phyloP scores from a whole-genome alignment of 176 grass and related monocot species.

The Phragmites australis region DNA sequence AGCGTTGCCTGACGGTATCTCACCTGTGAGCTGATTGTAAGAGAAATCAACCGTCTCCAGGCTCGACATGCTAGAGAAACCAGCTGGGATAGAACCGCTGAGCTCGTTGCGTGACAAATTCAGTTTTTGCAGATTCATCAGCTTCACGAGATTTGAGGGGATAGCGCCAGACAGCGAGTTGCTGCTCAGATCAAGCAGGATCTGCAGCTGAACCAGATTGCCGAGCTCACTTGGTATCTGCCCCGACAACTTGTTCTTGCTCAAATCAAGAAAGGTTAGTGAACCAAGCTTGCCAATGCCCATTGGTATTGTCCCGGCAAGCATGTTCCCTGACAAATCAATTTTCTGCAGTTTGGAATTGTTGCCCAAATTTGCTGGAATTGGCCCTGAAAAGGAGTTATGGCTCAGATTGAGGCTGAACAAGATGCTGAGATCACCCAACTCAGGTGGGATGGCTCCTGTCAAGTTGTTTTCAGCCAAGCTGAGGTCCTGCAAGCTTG shows the following conservation, averaged over 20 bases:
- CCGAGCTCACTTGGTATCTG: slow-evolving; percentile 70
- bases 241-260: slow-evolving; percentile 68
- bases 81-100: slow-evolving; percentile 55
- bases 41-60: slow-evolving; percentile 86
- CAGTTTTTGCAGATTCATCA: slow-evolving; percentile 52
- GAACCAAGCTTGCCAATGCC: slow-evolving; percentile 33
- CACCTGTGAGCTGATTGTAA: slow-evolving; percentile 69
- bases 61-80: slow-evolving; percentile 65
- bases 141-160: slow-evolving; percentile 61
- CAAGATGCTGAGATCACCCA: slow-evolving; percentile 49
- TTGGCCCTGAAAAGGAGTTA: slow-evolving; percentile 54
- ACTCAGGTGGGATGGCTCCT: slow-evolving; percentile 54
- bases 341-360: slow-evolving; percentile 35
- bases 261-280: slow-evolving; percentile 68
- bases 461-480: slow-evolving; percentile 63
- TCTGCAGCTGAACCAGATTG: slow-evolving; percentile 63
- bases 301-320: slow-evolving; percentile 45
- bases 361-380: slow-evolving; percentile 48
- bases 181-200: slow-evolving; percentile 83
- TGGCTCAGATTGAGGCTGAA: slow-evolving; percentile 75
- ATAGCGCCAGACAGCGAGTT: slow-evolving; percentile 68
- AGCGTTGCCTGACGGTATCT: slow-evolving; percentile 57
- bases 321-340: slow-evolving; percentile 70
- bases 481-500: slow-evolving; percentile 55
- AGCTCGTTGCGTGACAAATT: slow-evolving; percentile 84